Percentiles rank a stretch among this genome's conserved stretches.
Evolutionary conservation across 1,284 basidiomycete species (phyloP).

Genomic region (Stereum hirsutum): DNA sequence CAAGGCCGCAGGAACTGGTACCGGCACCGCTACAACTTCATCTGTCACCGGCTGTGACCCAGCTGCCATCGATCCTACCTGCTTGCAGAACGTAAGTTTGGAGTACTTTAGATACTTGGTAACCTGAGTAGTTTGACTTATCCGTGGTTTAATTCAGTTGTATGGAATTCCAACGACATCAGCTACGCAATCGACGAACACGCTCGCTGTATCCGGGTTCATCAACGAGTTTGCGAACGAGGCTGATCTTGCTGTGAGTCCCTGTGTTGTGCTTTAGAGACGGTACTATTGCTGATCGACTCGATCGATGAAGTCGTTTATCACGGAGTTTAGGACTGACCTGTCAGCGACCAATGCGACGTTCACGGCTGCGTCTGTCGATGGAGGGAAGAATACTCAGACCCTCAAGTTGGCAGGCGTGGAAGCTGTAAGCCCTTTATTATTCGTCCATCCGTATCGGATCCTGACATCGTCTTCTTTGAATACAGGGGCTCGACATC

Average conservation of each 20-base stretch:
- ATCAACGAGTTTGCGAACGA: constrained; percentile 15
- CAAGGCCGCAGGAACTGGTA: too few relatives aligned
- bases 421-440: constrained; percentile 4
- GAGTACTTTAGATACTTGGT: too few relatives aligned
- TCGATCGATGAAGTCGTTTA: constrained; percentile 14
- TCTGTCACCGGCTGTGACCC: too few relatives aligned
- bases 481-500: constrained; percentile 5
- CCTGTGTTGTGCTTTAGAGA: too few relatives aligned
- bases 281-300: too few relatives aligned
- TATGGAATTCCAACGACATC: constrained; percentile 18
- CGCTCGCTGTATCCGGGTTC: constrained; percentile 16
- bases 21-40: too few relatives aligned
- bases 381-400: constrained; percentile 20
- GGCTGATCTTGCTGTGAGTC: constrained; percentile 10
- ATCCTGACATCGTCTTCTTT: neutral
- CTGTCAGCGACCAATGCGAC: constrained; percentile 12
- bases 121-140: too few relatives aligned
- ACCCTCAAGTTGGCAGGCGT: constrained; percentile 1
- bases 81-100: too few relatives aligned
- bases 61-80: too few relatives aligned
- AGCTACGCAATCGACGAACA: constrained; percentile 11
- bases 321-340: constrained; percentile 14
- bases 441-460: neutral
- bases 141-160: too few relatives aligned
- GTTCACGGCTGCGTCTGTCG: constrained; percentile 16